Conservation (phyloP, 2,329 filamentous ascomycete species). For the Cladosporium austrohemisphaericum region DNA sequence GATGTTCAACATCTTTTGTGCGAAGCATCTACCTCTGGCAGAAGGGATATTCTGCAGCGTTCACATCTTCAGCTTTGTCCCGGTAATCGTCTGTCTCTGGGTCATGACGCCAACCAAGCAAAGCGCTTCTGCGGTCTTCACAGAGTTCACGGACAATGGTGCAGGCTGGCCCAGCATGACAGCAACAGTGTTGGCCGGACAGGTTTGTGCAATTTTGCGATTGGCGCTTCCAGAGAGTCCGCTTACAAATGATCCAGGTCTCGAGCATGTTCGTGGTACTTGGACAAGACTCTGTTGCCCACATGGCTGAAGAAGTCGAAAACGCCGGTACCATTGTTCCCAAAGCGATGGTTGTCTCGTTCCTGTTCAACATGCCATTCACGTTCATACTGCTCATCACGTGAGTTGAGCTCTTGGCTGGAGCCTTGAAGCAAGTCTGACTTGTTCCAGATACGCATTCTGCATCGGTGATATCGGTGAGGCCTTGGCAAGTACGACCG, state of each 20-base stretch:
- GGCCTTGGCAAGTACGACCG: slow-evolving; percentile 23
- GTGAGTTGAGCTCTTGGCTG: slow-evolving; percentile 3
- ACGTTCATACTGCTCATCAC: slow-evolving; percentile 31
- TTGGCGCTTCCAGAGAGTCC: slow-evolving; percentile 11
- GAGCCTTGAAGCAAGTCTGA: not conserved
- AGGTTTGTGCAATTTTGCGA: slow-evolving; percentile 31
- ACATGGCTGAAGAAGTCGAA: slow-evolving; percentile 44
- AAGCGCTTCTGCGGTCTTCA: slow-evolving; percentile 26
- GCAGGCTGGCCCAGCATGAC: slow-evolving; percentile 38
- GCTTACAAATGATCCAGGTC: not conserved
- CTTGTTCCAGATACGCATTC: slow-evolving; percentile 28
- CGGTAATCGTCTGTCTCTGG: slow-evolving; percentile 32
- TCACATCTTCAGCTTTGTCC: slow-evolving; percentile 33
- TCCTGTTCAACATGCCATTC: slow-evolving; percentile 32
- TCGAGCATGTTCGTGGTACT: slow-evolving; percentile 27
- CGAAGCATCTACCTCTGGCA: slow-evolving; percentile 27
- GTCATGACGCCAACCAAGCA: slow-evolving; percentile 23
- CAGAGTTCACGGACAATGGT: slow-evolving; percentile 36
- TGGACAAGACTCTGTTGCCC: slow-evolving; percentile 37
- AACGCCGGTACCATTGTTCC: slow-evolving; percentile 41
- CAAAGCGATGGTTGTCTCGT: slow-evolving; percentile 40
- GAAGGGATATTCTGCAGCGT: slow-evolving; percentile 31
- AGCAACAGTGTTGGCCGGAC: slow-evolving; percentile 38
- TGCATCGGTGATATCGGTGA: slow-evolving; percentile 33
- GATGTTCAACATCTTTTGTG: slow-evolving; percentile 30